Percentiles rank a stretch among this genome's conserved stretches.
phyloP scores from a whole-genome alignment of 768 basidiomycete genomes.

The Psilocybe cyanescens region DNA sequence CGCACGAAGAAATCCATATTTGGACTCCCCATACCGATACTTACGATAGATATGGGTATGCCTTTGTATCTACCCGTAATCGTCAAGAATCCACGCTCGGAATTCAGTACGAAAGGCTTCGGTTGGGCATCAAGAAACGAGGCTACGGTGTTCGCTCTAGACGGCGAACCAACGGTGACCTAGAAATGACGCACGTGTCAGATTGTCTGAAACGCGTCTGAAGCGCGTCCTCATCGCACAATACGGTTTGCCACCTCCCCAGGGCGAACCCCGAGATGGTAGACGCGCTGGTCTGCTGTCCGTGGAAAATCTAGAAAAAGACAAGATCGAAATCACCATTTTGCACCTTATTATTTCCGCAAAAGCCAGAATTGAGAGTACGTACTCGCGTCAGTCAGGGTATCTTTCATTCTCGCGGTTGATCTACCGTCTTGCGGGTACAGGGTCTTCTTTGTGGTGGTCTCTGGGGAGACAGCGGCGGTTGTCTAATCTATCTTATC shows the following conservation, averaged over 20 bases:
- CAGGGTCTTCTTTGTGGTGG: slow-evolving; percentile 3
- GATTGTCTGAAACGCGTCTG: background rate
- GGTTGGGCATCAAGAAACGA: slow-evolving; percentile 61
- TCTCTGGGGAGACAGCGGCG: background rate
- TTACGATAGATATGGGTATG: slow-evolving; percentile 70
- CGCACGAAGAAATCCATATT: slow-evolving; percentile 89
- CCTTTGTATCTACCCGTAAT: slow-evolving; percentile 70
- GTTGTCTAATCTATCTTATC: slow-evolving; percentile 6
- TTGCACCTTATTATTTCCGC: background rate
- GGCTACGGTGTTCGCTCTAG: slow-evolving; percentile 67
- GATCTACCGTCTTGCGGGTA: background rate
- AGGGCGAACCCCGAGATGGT: slow-evolving; percentile 74
- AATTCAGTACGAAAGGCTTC: slow-evolving; percentile 61
- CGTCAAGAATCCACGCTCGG: slow-evolving; percentile 78
- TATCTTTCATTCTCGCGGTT: slow-evolving; percentile 56
- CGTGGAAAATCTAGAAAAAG: slow-evolving; percentile 69
- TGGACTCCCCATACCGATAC: slow-evolving; percentile 83
- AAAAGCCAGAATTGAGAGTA: slow-evolving; percentile 13
- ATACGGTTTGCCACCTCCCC: slow-evolving; percentile 86
- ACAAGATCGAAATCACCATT: background rate
- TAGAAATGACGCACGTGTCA: slow-evolving; percentile 27
- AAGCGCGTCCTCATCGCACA: slow-evolving; percentile 39
- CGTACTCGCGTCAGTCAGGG: slow-evolving; percentile 70
- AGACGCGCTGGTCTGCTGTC: slow-evolving; percentile 73
- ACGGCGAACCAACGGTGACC: slow-evolving; percentile 78